Percentiles rank a stretch among this genome's conserved stretches.
Evolutionary conservation across 2,329 filamentous ascomycete species (phyloP).

Genomic region (Colletotrichum gigasporum): DNA sequence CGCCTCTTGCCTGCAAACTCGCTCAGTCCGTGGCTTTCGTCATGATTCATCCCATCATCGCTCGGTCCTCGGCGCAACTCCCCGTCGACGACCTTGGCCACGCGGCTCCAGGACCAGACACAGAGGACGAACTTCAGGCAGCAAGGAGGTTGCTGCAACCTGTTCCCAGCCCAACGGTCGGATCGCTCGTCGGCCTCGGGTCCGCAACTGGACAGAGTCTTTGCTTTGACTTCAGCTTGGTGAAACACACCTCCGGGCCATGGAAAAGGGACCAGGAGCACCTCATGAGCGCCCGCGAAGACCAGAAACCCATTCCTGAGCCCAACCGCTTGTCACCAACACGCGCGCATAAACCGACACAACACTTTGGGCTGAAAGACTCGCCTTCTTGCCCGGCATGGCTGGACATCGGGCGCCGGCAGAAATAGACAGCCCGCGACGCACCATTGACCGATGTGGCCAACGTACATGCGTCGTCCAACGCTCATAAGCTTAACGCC

Average conservation of each 20-base stretch:
- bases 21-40: neutral
- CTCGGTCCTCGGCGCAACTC: neutral
- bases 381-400: neutral
- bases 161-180: neutral
- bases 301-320: neutral
- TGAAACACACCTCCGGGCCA: conserved; percentile 4
- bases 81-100: neutral
- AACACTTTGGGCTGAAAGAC: neutral
- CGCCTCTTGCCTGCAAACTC: too few species aligned
- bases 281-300: neutral
- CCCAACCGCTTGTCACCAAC: neutral
- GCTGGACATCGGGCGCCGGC: neutral
- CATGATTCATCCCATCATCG: neutral
- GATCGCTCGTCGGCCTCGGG: neutral
- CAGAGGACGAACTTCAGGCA: neutral
- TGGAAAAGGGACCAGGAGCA: neutral
- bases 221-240: neutral
- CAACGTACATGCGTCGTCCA: neutral
- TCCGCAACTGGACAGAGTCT: neutral
- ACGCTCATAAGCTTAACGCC: neutral
- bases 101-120: neutral
- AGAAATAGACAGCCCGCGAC: neutral
- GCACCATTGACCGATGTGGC: neutral
- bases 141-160: neutral
- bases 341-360: neutral